A percentile compares a stretch with the other conserved stretches of the same genome.
Evolutionary conservation across 441 rosid genomes (phyloP).

Genomic region (Kokia cookei): DNA sequence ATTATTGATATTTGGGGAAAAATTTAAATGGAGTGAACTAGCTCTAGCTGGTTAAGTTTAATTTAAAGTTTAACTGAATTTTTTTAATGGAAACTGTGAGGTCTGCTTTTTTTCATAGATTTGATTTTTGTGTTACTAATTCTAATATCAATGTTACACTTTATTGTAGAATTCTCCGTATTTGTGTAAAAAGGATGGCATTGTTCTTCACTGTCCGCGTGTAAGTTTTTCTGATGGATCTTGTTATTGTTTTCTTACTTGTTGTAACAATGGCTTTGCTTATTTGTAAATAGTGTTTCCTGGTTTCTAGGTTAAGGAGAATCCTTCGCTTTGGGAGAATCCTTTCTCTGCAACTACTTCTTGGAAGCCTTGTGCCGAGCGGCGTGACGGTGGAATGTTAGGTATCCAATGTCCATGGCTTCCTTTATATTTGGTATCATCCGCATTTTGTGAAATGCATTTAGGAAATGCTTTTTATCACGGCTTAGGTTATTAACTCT

Average conservation of each 20-base stretch:
- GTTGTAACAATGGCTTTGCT: background rate
- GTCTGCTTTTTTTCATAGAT: background rate
- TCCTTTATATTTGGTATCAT: background rate
- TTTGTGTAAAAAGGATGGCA: slow-evolving; percentile 92
- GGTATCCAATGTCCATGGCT: slow-evolving; percentile 42
- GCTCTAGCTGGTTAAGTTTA: background rate
- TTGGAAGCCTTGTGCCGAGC: slow-evolving; percentile 99
- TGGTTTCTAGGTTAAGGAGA: slow-evolving; percentile 69
- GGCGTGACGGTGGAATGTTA: slow-evolving; percentile 64
- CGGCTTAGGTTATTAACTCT: slow-evolving; percentile 1
- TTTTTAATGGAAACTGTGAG: background rate
- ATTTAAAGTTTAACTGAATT: background rate
- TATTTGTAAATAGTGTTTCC: background rate
- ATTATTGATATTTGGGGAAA: background rate
- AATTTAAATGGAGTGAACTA: background rate
- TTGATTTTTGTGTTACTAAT: slow-evolving; percentile 9
- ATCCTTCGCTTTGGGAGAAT: slow-evolving; percentile 96
- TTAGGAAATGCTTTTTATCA: background rate
- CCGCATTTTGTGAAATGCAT: background rate
- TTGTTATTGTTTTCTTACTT: slow-evolving; percentile 1
- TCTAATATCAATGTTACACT: slow-evolving; percentile 5
- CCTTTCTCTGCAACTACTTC: slow-evolving; percentile 92
- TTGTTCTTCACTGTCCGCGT: slow-evolving; percentile 84
- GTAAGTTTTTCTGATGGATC: slow-evolving; percentile 45
- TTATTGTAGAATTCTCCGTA: slow-evolving; percentile 67